Evolutionary conservation across 768 basidiomycete genomes (phyloP).

Genomic region (Boletus fagicola): DNA sequence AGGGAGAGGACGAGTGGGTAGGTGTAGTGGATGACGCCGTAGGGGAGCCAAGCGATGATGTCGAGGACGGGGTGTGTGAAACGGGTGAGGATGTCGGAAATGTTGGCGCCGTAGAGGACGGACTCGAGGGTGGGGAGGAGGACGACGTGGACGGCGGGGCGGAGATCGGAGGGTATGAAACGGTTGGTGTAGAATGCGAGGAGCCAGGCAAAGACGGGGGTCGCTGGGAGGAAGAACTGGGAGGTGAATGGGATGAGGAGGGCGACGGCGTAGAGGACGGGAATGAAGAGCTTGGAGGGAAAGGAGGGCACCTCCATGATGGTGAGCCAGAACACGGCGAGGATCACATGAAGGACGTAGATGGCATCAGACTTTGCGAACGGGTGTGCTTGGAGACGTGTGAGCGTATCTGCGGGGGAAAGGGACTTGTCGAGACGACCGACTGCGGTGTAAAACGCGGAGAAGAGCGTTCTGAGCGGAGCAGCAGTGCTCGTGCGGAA

Average conservation of each 20-base stretch:
- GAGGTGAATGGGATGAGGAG: conserved; percentile 83
- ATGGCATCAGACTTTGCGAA: conserved; percentile 57
- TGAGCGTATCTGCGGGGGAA: conserved; percentile 64
- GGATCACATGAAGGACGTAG: conserved; percentile 62
- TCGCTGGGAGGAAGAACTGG: conserved; percentile 88
- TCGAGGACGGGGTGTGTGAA: conserved; percentile 93
- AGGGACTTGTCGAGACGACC: conserved; percentile 73
- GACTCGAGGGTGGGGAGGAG: conserved; percentile 93
- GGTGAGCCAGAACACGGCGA: conserved; percentile 67
- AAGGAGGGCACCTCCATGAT: conserved; percentile 70
- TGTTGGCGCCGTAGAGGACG: conserved; percentile 95
- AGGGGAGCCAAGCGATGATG: conserved; percentile 93
- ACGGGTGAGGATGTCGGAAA: conserved; percentile 93
- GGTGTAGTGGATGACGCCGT: conserved; percentile 90
- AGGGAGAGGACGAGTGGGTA: conserved; percentile 85
- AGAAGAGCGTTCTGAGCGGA: conserved; percentile 19
- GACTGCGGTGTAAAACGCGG: conserved; percentile 60
- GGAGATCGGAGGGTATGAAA: conserved; percentile 73
- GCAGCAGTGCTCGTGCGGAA: conserved; percentile 5
- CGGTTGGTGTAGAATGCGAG: conserved; percentile 83
- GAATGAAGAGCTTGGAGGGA: conserved; percentile 75
- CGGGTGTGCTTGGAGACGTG: conserved; percentile 53
- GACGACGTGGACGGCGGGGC: conserved; percentile 87
- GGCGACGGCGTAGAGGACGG: conserved; percentile 62
- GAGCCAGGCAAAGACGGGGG: conserved; percentile 83